Evolutionary conservation across 805 yeast species (phyloP), one percentile per base, ranked within the genome.

Genomic region (Saccharomycopsis babjevae): DNA sequence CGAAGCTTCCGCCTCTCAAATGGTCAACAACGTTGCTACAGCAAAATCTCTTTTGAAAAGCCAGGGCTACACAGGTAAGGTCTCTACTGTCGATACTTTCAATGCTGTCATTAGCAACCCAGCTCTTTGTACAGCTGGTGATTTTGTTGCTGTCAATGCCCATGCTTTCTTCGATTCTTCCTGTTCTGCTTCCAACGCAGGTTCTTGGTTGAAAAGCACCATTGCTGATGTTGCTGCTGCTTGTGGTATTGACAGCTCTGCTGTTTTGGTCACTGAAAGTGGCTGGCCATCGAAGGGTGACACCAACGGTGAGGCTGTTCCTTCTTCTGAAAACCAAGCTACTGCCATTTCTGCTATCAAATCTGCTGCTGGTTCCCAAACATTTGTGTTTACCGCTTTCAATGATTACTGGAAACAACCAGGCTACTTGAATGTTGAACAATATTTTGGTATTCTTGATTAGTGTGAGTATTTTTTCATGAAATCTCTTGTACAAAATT

Each of bases 221-320:
- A 77, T 83, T 54, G 60, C 70, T 0, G 64, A 69, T 54, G 72
- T 83, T 60, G 69, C 75, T 65, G 64, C 71, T 54, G 73, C 71
- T 20, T 83, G 88, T 69, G 79, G 79, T 61, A 81, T 82, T 68
- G 64, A 68, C 30, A 16, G 20, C 10, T n/a, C 40, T 22, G 32
- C 25, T 15, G 79, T 83, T 46, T 70, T 81, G 61, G 73, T 83
- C 61, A 76, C 83, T 59, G 88, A 83, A 71, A 77, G 84, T 57
- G 88, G 87, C 25, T 83, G 87, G 88, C 88, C 87, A 67, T 78
- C 85, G 7, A 68, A 75, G 66, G 89, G 89, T 68, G 70, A 74
- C 64, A 68, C 78, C 62, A 80, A 75, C 66, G 85, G 85, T 61
- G 63, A 66, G 50, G 83, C 84, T 66, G 83, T 83, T 39, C 86